phyloP scores from a whole-genome alignment of 2,329 filamentous ascomycete species.

The Arthrobotrys conoides region DNA sequence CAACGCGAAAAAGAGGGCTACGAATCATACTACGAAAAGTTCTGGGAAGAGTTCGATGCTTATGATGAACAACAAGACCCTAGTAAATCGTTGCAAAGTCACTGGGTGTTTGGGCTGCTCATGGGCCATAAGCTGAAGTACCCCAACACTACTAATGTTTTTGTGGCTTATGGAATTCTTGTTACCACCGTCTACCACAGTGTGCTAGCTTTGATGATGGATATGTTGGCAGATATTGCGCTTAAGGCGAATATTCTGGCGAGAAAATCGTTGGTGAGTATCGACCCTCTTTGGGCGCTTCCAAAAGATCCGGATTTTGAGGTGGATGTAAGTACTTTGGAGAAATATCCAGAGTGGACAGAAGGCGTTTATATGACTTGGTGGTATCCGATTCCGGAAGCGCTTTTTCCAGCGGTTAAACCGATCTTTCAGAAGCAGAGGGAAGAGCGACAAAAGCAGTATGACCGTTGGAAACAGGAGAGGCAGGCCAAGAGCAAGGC shows the following conservation, averaged over 20 bases:
- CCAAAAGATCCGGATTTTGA: slow-evolving; percentile 1
- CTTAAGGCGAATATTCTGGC: slow-evolving; percentile 33
- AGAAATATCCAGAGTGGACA: slow-evolving; percentile 43
- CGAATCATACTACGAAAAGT: slow-evolving; percentile 32
- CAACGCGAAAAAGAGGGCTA: slow-evolving; percentile 23
- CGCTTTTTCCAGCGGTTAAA: neutral
- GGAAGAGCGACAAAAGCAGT: slow-evolving; percentile 1
- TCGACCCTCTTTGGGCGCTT: slow-evolving; percentile 25
- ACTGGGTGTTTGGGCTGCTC: neutral
- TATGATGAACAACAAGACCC: slow-evolving; percentile 16
- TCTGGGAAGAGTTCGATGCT: neutral
- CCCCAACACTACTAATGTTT: slow-evolving; percentile 13
- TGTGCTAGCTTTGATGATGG: slow-evolving; percentile 42
- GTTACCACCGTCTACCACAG: slow-evolving; percentile 16
- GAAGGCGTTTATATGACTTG: slow-evolving; percentile 26
- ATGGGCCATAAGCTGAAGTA: neutral
- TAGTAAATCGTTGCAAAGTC: neutral
- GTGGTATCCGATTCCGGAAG: slow-evolving; percentile 27
- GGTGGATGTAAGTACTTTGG: neutral
- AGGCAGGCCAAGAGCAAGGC: neutral
- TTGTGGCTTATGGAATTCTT: slow-evolving; percentile 12
- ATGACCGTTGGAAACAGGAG: neutral
- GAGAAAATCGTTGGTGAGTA: neutral
- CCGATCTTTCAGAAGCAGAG: slow-evolving; percentile 3
- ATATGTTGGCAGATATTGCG: slow-evolving; percentile 49